A percentile compares a stretch with the other conserved stretches of the same genome.
Conservation (phyloP, 1,139 yeast genomes). For the Arxiozyma bovina region DNA sequence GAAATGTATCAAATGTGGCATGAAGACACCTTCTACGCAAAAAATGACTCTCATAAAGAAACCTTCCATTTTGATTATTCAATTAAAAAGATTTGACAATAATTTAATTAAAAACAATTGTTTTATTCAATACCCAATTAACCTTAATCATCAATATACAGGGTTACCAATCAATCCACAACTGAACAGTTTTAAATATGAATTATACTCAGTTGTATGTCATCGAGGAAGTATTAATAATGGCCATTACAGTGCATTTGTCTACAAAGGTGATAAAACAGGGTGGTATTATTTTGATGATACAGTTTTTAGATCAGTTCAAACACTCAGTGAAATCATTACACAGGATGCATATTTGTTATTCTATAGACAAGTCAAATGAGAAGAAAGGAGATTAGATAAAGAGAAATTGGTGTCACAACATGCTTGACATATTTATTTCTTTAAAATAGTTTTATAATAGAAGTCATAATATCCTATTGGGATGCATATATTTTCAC, state of each 20-base stretch:
- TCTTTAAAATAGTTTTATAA: not conserved
- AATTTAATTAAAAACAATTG: slow-evolving; percentile 28
- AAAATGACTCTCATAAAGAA: slow-evolving; percentile 56
- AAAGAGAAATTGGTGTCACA: not conserved
- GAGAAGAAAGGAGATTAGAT: not conserved
- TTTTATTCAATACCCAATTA: slow-evolving; percentile 35
- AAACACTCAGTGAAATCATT: slow-evolving; percentile 21
- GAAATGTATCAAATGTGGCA: slow-evolving; percentile 75
- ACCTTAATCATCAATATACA: slow-evolving; percentile 27
- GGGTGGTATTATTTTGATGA: slow-evolving; percentile 30
- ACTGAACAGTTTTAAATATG: slow-evolving; percentile 37
- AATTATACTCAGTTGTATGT: slow-evolving; percentile 72
- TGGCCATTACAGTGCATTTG: slow-evolving; percentile 87
- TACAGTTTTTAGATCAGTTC: slow-evolving; percentile 19
- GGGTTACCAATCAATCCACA: not conserved
- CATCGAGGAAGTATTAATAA: slow-evolving; percentile 73
- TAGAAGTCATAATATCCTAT: no score
- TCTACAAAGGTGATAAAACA: slow-evolving; percentile 46
- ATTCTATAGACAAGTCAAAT: slow-evolving; percentile 40
- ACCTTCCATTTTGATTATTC: slow-evolving; percentile 62
- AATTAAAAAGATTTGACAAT: slow-evolving; percentile 64
- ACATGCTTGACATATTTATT: no score
- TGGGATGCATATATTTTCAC: not conserved
- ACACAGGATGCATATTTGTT: slow-evolving; percentile 62
- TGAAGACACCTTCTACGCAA: slow-evolving; percentile 56